These are phyloP conservation scores for Leucosporidium creatinivorum DNA, from an alignment of 768 basidiomycete species.

Conservation along the genomic window DNA sequence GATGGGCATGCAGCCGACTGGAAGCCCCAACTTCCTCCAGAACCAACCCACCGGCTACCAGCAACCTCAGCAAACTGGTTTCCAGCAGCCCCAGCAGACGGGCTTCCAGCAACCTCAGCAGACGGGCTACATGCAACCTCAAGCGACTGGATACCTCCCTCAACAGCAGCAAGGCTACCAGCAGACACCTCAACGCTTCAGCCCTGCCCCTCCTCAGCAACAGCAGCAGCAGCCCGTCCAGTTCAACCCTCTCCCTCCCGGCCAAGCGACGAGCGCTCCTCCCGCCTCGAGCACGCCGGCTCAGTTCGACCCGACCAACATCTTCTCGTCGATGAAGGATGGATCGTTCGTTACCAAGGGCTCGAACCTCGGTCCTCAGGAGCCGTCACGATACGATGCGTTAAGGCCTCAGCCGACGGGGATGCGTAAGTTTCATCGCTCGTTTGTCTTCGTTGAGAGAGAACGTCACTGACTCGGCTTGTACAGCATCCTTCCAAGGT, in stretches of 20 bases:
- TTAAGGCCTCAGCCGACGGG: conserved; percentile 40
- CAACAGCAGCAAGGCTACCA: conserved; percentile 23
- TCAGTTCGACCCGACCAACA: conserved; percentile 44
- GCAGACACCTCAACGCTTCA: neutral
- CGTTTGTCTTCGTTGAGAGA: neutral
- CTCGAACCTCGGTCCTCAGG: conserved; percentile 40
- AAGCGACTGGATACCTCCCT: conserved; percentile 36
- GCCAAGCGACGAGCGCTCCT: conserved; percentile 24
- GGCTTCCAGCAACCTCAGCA: no score
- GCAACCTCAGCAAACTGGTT: conserved; percentile 36
- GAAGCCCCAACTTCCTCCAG: conserved; percentile 17
- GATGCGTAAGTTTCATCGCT: conserved; percentile 27
- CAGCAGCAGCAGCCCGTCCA: conserved; percentile 39
- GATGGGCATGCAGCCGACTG: conserved; percentile 18
- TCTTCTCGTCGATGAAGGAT: conserved; percentile 47
- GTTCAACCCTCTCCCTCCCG: conserved; percentile 40
- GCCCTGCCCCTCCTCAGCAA: neutral
- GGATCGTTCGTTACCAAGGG: conserved; percentile 40
- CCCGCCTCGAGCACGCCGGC: conserved; percentile 1
- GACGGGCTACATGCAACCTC: conserved; percentile 35
- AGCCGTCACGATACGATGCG: conserved; percentile 34
- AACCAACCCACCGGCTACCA: conserved; percentile 39
- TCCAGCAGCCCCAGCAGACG: conserved; percentile 36
- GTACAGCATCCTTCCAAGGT: neutral
- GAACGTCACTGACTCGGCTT: neutral